Percentiles rank a stretch among this genome's conserved stretches.
These are phyloP conservation scores for Tuctoria greenei DNA, from an alignment of 176 grass and related monocot species.

Conservation along the genomic window DNA sequence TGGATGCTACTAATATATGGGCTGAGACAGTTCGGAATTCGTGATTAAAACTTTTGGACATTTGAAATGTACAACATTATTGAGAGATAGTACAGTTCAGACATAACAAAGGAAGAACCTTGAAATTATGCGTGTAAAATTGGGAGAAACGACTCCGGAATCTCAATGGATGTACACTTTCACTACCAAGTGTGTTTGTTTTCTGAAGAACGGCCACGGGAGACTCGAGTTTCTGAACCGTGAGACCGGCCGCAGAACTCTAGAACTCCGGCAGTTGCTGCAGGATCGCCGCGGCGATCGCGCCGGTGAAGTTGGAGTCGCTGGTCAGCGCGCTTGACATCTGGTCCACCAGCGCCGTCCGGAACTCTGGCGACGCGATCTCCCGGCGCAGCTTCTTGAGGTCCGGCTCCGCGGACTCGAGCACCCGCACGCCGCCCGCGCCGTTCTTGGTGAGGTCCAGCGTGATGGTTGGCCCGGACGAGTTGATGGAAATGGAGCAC, in stretches of 20 bases:
- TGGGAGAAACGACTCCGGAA: neutral
- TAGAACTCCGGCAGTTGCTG: conserved; percentile 46
- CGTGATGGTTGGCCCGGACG: conserved; percentile 64
- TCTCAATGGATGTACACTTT: neutral
- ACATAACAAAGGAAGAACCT: neutral
- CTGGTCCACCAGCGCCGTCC: conserved; percentile 54
- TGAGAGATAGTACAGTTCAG: neutral
- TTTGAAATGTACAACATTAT: conserved; percentile 16
- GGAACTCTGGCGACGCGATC: conserved; percentile 58
- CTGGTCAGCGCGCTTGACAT: conserved; percentile 63
- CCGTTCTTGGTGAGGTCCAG: conserved; percentile 57
- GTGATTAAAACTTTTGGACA: neutral
- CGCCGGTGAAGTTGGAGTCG: conserved; percentile 58
- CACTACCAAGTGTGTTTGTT: neutral
- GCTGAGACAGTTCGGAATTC: neutral
- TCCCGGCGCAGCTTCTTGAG: conserved; percentile 45
- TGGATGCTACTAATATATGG: too few species aligned
- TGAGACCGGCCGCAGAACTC: neutral
- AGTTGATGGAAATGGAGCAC: conserved; percentile 58
- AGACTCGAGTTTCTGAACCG: neutral
- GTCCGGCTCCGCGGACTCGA: neutral
- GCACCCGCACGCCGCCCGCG: neutral
- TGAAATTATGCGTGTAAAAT: neutral
- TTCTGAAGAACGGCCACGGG: neutral
- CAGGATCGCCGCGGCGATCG: conserved; percentile 62